Evolutionary conservation across 352 stramenopile genomes (phyloP).

Genomic region (Lagenidium giganteum): DNA sequence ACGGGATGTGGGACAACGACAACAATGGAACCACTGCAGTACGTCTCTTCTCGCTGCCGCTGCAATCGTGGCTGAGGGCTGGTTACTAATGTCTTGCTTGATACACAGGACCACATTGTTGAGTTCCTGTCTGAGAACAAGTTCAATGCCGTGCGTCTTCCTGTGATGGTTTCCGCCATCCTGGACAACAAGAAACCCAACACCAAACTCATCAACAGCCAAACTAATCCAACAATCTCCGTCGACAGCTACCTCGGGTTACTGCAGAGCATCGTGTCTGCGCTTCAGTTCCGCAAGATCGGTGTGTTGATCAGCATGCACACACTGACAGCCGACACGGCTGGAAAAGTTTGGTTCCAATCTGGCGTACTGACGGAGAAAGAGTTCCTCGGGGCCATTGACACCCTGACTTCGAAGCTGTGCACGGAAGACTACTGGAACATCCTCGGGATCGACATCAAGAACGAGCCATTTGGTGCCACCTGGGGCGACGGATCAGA

Average conservation of each 20-base stretch:
- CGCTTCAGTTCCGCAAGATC: constrained; percentile 33
- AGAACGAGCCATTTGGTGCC: constrained; percentile 51
- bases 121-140: constrained; percentile 65
- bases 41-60: no score
- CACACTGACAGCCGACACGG: constrained; percentile 24
- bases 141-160: constrained; percentile 69
- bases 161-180: constrained; percentile 56
- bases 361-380: constrained; percentile 18
- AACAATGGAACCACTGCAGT: constrained; percentile 48
- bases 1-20: constrained; percentile 39
- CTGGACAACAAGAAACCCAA: constrained; percentile 60
- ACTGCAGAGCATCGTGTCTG: constrained; percentile 35
- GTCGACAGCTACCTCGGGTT: constrained; percentile 25
- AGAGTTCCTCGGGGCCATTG: constrained; percentile 24
- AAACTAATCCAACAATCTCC: constrained; percentile 53
- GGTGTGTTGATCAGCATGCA: constrained; percentile 33
- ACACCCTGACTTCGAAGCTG: constrained; percentile 29
- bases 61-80: neutral
- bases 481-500: constrained; percentile 49
- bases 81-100: neutral
- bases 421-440: constrained; percentile 64
- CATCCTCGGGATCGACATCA: constrained; percentile 66
- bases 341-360: constrained; percentile 32
- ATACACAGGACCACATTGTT: constrained; percentile 51
- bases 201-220: constrained; percentile 19